phyloP scores from a whole-genome alignment of 2,329 filamentous ascomycete genomes.

The Epichloe gansuensis region DNA sequence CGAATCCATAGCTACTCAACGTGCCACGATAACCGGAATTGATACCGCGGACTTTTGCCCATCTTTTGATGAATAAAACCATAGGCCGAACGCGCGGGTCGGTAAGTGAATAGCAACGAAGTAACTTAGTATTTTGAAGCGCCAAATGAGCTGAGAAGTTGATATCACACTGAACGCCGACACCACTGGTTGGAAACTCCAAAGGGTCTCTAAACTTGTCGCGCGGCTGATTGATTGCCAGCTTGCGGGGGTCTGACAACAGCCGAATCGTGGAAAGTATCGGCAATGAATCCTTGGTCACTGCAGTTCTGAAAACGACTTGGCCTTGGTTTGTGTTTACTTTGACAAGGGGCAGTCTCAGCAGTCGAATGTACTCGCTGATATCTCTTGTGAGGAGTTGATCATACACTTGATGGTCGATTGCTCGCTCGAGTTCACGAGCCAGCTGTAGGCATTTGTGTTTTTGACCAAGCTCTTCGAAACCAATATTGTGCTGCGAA shows the following conservation, averaged over 20 bases:
- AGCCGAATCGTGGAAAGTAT: constrained; percentile 30
- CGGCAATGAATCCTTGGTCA: constrained; percentile 18
- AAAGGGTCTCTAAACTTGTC: constrained; percentile 47
- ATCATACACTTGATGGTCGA: constrained; percentile 35
- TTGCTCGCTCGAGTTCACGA: constrained; percentile 39
- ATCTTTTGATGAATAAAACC: constrained; percentile 79
- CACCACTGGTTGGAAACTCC: constrained; percentile 63
- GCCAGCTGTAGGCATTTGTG: constrained; percentile 46
- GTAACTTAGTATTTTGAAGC: constrained; percentile 68
- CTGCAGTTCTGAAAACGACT: constrained; percentile 20
- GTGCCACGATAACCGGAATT: constrained; percentile 81
- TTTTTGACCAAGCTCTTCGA: constrained; percentile 31
- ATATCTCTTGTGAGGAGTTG: constrained; percentile 24
- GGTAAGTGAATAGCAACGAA: constrained; percentile 70
- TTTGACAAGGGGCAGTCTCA: constrained; percentile 26
- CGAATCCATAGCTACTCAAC: constrained; percentile 80
- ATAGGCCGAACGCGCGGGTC: constrained; percentile 67
- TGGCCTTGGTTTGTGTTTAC: constrained; percentile 6
- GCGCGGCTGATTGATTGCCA: constrained; percentile 36
- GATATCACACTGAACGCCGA: constrained; percentile 83
- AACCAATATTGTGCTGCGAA: constrained; percentile 8
- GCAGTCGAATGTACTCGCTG: constrained; percentile 35
- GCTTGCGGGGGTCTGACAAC: constrained; percentile 36
- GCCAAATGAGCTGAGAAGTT: constrained; percentile 80
- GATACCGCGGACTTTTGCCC: constrained; percentile 75